These are phyloP conservation scores for Kwoniella heveanensis DNA, from an alignment of 768 basidiomycete genomes.

Conservation along the genomic window DNA sequence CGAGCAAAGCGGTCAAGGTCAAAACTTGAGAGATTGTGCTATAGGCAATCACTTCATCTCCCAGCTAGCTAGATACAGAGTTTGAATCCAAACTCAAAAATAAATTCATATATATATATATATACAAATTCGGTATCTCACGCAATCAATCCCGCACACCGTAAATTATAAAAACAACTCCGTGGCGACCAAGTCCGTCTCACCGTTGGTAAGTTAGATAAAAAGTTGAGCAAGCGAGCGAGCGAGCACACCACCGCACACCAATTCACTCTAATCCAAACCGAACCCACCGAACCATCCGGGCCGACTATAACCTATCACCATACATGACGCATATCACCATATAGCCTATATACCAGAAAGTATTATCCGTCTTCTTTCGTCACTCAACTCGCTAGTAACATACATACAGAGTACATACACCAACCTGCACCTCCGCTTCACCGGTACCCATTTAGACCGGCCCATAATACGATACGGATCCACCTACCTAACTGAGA, in stretches of 20 bases:
- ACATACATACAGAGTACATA: too few species aligned
- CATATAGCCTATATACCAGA: neutral
- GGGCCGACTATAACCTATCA: conserved; percentile 1
- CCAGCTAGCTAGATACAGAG: neutral
- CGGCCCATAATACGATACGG: neutral
- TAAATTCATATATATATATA: too few species aligned
- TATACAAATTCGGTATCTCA: too few species aligned
- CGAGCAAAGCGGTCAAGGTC: too few species aligned
- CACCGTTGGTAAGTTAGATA: neutral
- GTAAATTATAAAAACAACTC: neutral
- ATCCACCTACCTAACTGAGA: neutral
- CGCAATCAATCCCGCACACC: too few species aligned
- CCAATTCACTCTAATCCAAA: neutral
- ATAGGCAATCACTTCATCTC: too few species aligned
- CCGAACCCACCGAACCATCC: neutral
- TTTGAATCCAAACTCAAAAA: neutral
- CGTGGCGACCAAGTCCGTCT: neutral
- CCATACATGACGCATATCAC: neutral
- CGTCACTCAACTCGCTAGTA: too few species aligned
- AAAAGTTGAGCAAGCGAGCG: neutral
- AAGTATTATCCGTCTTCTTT: neutral
- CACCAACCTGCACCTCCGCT: too few species aligned
- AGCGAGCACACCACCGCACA: neutral
- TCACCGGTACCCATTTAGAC: neutral
- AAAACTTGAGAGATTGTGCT: too few species aligned